Percentiles rank a stretch among this genome's conserved stretches.
These are phyloP conservation scores for Tetrapisispora iriomotensis DNA, from an alignment of 805 yeast species.

Conservation along the genomic window DNA sequence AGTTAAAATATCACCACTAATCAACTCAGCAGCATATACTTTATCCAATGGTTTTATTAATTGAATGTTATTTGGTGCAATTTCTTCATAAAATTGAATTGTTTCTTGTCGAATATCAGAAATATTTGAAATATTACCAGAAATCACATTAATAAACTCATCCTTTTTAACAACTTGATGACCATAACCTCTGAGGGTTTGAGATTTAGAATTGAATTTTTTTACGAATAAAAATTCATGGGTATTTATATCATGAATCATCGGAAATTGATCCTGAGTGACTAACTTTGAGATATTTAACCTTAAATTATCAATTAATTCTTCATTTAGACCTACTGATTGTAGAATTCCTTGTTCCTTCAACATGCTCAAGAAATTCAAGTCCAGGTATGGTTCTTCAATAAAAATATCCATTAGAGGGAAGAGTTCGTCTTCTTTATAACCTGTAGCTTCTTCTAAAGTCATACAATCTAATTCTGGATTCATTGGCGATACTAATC, in stretches of 20 bases:
- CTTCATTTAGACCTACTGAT: slow-evolving; percentile 10
- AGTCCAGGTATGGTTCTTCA: slow-evolving; percentile 42
- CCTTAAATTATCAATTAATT: slow-evolving; percentile 17
- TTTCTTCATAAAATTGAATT: slow-evolving; percentile 45
- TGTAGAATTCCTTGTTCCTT: slow-evolving; percentile 9
- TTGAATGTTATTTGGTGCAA: slow-evolving; percentile 42
- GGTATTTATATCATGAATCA: slow-evolving; percentile 7
- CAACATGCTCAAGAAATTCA: slow-evolving; percentile 12
- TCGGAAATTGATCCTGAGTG: slow-evolving; percentile 7
- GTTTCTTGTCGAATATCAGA: slow-evolving; percentile 32
- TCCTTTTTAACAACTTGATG: slow-evolving; percentile 45
- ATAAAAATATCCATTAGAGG: slow-evolving; percentile 50
- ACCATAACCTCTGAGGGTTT: slow-evolving; percentile 54
- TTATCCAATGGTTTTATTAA: slow-evolving; percentile 13
- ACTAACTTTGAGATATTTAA: slow-evolving; percentile 8
- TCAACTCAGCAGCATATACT: slow-evolving; percentile 49
- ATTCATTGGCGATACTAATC: slow-evolving; percentile 43
- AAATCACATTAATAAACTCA: slow-evolving; percentile 31
- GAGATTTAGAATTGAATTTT: slow-evolving; percentile 48
- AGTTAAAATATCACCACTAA: slow-evolving; percentile 57
- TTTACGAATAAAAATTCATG: slow-evolving; percentile 42
- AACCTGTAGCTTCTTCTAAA: slow-evolving; percentile 41
- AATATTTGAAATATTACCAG: slow-evolving; percentile 12
- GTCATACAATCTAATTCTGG: slow-evolving; percentile 23
- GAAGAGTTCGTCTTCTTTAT: slow-evolving; percentile 14